Base-by-base conservation (phyloP, 164 flowering plant genomes). In the Umbellularia californica region DNA sequence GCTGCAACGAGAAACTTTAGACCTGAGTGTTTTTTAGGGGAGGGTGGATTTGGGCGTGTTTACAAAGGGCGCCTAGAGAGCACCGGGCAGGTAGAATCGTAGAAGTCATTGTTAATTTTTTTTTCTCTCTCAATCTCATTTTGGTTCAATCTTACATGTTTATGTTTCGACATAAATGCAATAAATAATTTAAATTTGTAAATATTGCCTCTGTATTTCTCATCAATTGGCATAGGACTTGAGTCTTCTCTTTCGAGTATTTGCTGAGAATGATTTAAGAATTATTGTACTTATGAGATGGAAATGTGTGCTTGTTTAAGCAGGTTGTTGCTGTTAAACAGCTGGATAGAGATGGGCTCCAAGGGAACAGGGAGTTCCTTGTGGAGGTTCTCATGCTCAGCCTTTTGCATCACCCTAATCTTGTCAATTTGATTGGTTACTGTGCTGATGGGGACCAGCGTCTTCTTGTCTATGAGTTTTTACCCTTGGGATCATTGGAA, bases 381-480 rank as follows among this genome's bases (percentile, higher is more conserved):
- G 85, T 83, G 72, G 85, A 83, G 77, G 85, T 83, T 74, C 81
- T 83, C 63, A 83, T 83, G 85, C 85, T 83, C 73, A 83, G 85
- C 72, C 83, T 83, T 72, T 73, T 83, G 30, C 85, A 83, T 77
- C 83, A 83, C 65, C 81, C 79, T n/a, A 80, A 83, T 65, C 81
- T 83, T 60, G 85, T 80, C 52, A 83, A 62, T 83, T 69, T 83
- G 70, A 83, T 80, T 65, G 85, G 85, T 24, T 83, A 83, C 63
- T 83, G 85, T 80, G 85, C 85, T 3, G 85, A 83, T 66, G 85
- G 85, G 73, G 85, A 83, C 63, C 85, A 83, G 76, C 83, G 85
- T 15, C 85, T 83, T 62, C 85, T 83, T 69, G 85, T 83, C 58
- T 83, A 83, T 72, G 85, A 80, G 68, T 83, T 71, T 71, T 72